A percentile compares a stretch with the other conserved stretches of the same genome.
Conservation (phyloP, 2,329 filamentous ascomycete genomes). For the Colletotrichum kahawae region DNA sequence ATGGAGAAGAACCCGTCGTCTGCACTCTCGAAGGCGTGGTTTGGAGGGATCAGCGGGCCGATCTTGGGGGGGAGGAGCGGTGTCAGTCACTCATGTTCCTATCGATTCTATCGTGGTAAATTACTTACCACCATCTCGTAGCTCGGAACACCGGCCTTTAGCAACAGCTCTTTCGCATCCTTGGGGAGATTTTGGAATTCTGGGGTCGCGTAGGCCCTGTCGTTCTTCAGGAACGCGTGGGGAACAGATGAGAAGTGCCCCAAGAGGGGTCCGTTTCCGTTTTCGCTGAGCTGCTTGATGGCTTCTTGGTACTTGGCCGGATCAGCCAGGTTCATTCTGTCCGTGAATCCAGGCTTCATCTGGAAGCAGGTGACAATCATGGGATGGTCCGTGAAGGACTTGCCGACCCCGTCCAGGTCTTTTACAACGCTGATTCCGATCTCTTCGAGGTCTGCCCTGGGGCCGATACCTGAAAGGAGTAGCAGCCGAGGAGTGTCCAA, state of each 20-base stretch:
- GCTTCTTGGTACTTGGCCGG: conserved; percentile 1
- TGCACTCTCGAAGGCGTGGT: not conserved
- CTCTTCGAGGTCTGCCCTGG: not conserved
- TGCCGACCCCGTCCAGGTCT: not conserved
- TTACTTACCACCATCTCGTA: conserved; percentile 4
- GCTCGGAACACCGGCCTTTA: not conserved
- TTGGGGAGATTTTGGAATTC: not conserved
- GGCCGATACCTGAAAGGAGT: conserved; percentile 15
- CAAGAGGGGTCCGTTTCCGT: not conserved
- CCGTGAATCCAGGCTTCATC: conserved; percentile 8
- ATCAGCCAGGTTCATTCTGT: not conserved
- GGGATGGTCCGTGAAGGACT: conserved; percentile 23
- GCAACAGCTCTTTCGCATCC: not conserved
- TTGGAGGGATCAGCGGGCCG: conserved; percentile 1
- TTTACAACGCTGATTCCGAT: not conserved
- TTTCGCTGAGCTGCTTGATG: not conserved
- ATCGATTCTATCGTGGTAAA: no score
- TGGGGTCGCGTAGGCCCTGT: not conserved
- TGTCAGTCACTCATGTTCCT: not conserved
- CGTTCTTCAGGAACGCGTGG: conserved; percentile 11
- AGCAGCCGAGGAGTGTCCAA: conserved; percentile 63
- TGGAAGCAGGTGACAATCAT: conserved; percentile 13
- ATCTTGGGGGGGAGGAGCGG: not conserved
- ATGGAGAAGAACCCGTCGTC: not conserved
- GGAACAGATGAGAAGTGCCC: conserved; percentile 8